Conservation (phyloP, 805 yeast species). For the Barnettozyma salicaria region DNA sequence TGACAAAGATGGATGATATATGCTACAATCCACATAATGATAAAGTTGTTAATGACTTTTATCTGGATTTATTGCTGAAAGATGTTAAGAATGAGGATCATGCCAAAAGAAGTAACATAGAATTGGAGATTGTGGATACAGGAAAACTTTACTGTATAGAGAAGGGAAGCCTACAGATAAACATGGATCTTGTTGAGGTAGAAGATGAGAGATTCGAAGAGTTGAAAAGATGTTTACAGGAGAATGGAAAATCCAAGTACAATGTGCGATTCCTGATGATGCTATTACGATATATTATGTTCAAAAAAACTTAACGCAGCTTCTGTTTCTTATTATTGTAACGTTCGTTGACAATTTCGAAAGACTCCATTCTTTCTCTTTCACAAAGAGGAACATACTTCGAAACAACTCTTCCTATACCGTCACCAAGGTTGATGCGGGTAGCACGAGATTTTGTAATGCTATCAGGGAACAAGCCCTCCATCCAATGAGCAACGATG, state of each 20-base stretch:
- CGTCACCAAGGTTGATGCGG: constrained; percentile 70
- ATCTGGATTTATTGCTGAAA: constrained; percentile 8
- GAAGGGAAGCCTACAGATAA: too few species aligned
- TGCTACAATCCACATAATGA: constrained; percentile 12
- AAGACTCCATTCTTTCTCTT: constrained; percentile 55
- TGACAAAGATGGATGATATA: constrained; percentile 10
- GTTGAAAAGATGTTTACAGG: too few species aligned
- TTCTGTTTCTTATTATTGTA: constrained; percentile 39
- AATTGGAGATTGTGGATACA: too few species aligned
- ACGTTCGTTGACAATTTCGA: constrained; percentile 63
- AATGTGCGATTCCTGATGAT: not conserved
- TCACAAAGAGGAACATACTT: constrained; percentile 51
- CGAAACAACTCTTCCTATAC: constrained; percentile 55
- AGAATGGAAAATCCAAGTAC: too few species aligned
- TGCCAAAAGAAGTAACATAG: not conserved
- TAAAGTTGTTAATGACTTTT: constrained; percentile 11
- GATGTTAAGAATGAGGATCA: not conserved
- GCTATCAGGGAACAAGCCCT: constrained; percentile 18
- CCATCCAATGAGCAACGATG: constrained; percentile 35
- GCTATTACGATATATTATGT: not conserved
- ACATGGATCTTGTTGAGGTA: not conserved
- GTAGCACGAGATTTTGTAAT: constrained; percentile 13
- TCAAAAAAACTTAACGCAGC: not conserved
- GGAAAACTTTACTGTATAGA: too few species aligned
- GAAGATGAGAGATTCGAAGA: not conserved